Percentiles rank a stretch among this genome's conserved stretches.
Conservation (phyloP, 225 moss, liverwort and hornwort genomes). For the Sphagnum contortum region DNA sequence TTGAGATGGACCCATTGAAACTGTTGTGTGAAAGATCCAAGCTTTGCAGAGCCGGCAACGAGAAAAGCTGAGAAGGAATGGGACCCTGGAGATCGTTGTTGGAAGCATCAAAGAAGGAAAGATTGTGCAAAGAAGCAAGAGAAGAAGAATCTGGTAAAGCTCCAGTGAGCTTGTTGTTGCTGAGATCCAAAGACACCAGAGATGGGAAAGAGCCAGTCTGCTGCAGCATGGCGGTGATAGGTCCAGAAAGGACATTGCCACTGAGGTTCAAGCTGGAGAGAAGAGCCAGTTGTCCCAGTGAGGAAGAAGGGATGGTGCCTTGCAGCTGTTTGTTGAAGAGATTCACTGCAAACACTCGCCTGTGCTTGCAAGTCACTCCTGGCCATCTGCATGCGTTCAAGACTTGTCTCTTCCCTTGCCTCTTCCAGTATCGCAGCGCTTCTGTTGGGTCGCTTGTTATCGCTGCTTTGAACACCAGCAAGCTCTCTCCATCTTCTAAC, state of each 20-base stretch:
- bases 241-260: slow-evolving; percentile 19
- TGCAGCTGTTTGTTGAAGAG: slow-evolving; percentile 25
- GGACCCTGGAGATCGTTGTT: slow-evolving; percentile 24
- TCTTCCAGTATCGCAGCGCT: slow-evolving; percentile 39
- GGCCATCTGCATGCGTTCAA: slow-evolving; percentile 35
- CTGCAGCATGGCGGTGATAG: slow-evolving; percentile 22
- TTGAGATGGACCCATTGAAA: slow-evolving; percentile 39
- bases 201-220: slow-evolving; percentile 21
- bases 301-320: slow-evolving; percentile 10
- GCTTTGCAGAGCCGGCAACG: slow-evolving; percentile 22
- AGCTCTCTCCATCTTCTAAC: slow-evolving; percentile 29
- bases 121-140: slow-evolving; percentile 14
- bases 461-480: slow-evolving; percentile 28
- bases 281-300: slow-evolving; percentile 20
- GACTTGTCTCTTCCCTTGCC: slow-evolving; percentile 22
- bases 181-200: slow-evolving; percentile 19
- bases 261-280: slow-evolving; percentile 17
- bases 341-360: slow-evolving; percentile 30
- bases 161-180: slow-evolving; percentile 28
- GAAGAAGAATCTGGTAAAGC: slow-evolving; percentile 14
- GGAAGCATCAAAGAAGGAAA: slow-evolving; percentile 5
- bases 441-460: slow-evolving; percentile 28
- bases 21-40: slow-evolving; percentile 38
- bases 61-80: slow-evolving; percentile 35
- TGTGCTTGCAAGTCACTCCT: slow-evolving; percentile 33